Base-by-base conservation (phyloP, 2,329 filamentous ascomycete species). In the Rutstroemia sydowiana region DNA sequence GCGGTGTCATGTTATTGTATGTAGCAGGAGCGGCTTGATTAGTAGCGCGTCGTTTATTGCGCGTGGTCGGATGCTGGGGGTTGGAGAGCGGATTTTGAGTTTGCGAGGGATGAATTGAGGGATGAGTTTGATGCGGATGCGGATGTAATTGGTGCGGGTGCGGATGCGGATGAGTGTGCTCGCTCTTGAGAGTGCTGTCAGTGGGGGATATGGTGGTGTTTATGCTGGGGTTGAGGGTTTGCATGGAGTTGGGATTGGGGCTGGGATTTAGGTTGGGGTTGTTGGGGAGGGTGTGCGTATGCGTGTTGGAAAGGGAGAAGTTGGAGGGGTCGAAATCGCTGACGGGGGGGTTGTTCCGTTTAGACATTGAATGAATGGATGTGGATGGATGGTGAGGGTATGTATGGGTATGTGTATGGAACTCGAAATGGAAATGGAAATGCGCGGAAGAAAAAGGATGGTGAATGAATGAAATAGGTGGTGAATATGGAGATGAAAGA, bases 1-100 rank as follows among this genome's bases (percentile, higher is more conserved):
- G 51, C 21, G 57, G 47, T 18, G 51, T 53, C 62, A 64, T 63
- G n/a, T n/a, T n/a, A n/a, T 56, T 44, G 34, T 51, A 54, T 43
- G 41, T 34, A 16, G 58, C 32, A 50, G 42, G 26, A 8, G 48
- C 23, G 6, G 48, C 41, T n/a, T 39, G 48, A 37, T 41, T 57
- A 40, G 56, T 34, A 28, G 61, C 55, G 53, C 59, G 62, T 56
- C 61, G 62, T 41, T 65, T 66, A 39, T 62, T 61, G 45, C 62
- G 59, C 16, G 59, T 41, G 45, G n/a, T n/a, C 54, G 55, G 48
- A 52, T 49, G 32, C 55, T 57, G 23, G 63, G 55, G 18, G 51
- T 44, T 32, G 37, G 43, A 39, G 34, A 14, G n/a, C 34, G 34
- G n/a, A 18, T n/a, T n/a, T n/a, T n/a, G n/a, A n/a, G n/a, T 26